Percentiles rank a stretch among this genome's conserved stretches.
Conservation (phyloP, 2,329 filamentous ascomycete genomes). For the Penicillium occitanis region DNA sequence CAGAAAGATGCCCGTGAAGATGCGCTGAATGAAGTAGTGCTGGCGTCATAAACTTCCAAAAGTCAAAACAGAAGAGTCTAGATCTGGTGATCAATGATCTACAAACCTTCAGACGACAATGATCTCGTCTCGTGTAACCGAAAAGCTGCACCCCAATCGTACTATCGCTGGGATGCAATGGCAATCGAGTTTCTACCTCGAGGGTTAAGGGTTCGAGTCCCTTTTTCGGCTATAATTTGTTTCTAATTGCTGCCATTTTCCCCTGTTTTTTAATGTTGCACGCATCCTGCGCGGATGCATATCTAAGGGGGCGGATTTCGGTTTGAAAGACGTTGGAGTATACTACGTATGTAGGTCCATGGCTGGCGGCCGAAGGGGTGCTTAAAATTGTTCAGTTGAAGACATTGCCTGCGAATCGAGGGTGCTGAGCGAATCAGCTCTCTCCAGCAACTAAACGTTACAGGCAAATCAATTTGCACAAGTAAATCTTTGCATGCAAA, state of each 20-base stretch:
- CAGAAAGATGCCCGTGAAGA: background rate
- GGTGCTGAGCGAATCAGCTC: background rate
- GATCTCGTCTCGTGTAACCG: too few relatives aligned
- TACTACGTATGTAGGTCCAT: too few relatives aligned
- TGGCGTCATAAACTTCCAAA: background rate
- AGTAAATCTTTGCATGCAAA: background rate
- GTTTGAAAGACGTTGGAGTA: background rate
- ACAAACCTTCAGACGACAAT: background rate
- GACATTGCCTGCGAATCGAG: background rate
- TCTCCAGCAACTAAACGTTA: background rate
- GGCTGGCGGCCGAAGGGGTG: too few relatives aligned
- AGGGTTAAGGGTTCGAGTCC: background rate
- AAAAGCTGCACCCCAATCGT: too few relatives aligned
- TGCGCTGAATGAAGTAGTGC: background rate
- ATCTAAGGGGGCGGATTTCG: background rate
- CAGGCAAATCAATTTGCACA: background rate
- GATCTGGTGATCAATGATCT: background rate
- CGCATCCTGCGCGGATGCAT: background rate
- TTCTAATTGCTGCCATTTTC: background rate
- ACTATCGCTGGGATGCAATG: background rate
- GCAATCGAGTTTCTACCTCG: background rate
- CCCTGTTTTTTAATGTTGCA: background rate
- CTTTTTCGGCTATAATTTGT: background rate
- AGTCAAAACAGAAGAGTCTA: background rate
- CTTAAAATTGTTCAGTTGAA: background rate